Percentiles rank a stretch among this genome's conserved stretches.
These are phyloP conservation scores for Boletus semigastroideus DNA, from an alignment of 1,284 basidiomycete genomes.

Conservation along the genomic window DNA sequence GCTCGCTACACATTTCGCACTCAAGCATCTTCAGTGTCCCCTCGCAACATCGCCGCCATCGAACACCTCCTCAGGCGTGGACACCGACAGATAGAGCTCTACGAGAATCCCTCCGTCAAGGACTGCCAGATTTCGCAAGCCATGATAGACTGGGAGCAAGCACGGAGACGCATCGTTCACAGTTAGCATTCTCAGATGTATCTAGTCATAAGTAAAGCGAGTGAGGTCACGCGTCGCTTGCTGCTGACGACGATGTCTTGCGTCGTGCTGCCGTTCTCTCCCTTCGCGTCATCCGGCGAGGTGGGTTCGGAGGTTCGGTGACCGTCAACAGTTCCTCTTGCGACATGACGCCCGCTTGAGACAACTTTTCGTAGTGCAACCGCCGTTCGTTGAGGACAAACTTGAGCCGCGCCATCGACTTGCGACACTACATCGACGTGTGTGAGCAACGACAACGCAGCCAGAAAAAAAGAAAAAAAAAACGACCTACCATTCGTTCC, in stretches of 20 bases:
- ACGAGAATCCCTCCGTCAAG: constrained; percentile 61
- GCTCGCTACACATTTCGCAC: constrained; percentile 67
- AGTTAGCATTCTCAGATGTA: constrained; percentile 13
- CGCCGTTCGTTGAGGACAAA: constrained; percentile 90
- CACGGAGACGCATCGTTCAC: constrained; percentile 10
- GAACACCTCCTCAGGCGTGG: constrained; percentile 73
- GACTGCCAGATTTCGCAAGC: constrained; percentile 70
- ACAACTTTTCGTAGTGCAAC: constrained; percentile 73
- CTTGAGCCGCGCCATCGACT: constrained; percentile 98
- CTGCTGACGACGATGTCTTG: constrained; percentile 2
- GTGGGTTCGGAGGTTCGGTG: constrained; percentile 14
- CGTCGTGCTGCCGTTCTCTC: constrained; percentile 22
- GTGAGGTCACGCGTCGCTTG: constrained; percentile 9
- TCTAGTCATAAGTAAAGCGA: constrained; percentile 13
- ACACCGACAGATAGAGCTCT: constrained; percentile 62
- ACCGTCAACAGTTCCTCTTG: constrained; percentile 19
- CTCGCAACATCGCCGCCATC: constrained; percentile 63
- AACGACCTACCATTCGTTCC: constrained; percentile 40
- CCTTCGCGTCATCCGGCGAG: constrained; percentile 24
- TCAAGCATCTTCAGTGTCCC: constrained; percentile 57
- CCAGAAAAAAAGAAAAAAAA: neutral
- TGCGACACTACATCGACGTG: constrained; percentile 65
- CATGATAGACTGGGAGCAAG: constrained; percentile 61
- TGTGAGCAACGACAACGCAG: neutral
- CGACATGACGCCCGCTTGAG: constrained; percentile 38